Evolutionary conservation across 805 yeast genomes (phyloP).

Genomic region (Candida xyloterini): DNA sequence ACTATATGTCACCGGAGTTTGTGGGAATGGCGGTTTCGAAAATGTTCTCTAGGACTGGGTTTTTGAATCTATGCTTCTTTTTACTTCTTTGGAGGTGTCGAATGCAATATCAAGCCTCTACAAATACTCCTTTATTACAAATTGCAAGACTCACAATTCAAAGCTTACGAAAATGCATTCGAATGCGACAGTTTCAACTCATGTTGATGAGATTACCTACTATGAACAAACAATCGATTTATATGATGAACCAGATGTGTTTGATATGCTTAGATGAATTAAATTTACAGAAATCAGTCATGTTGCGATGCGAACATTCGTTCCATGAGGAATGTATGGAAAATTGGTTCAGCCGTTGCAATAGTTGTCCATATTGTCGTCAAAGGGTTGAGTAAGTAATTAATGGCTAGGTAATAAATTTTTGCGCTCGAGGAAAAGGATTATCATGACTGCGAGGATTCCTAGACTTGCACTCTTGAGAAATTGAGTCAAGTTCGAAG

Average conservation of each 20-base stretch:
- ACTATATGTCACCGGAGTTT: slow-evolving; percentile 19
- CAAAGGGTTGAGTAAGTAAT: slow-evolving; percentile 5
- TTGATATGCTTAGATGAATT: slow-evolving; percentile 19
- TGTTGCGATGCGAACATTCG: slow-evolving; percentile 36
- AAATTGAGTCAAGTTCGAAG: slow-evolving; percentile 40
- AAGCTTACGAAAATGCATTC: slow-evolving; percentile 14
- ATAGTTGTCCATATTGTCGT: slow-evolving; percentile 44
- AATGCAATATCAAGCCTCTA: slow-evolving; percentile 5
- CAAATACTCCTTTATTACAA: slow-evolving; percentile 4
- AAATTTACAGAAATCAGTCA: slow-evolving; percentile 5
- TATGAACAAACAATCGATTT: slow-evolving; percentile 6
- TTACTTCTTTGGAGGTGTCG: slow-evolving; percentile 12
- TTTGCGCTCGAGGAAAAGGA: slow-evolving; percentile 39
- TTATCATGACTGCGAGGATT: slow-evolving; percentile 32
- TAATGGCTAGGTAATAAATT: slow-evolving; percentile 23
- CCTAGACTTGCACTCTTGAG: slow-evolving; percentile 42
- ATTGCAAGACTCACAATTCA: slow-evolving; percentile 13
- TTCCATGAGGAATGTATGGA: slow-evolving; percentile 41
- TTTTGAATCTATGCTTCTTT: slow-evolving; percentile 12
- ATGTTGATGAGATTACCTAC: slow-evolving; percentile 12
- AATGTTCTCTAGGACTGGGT: slow-evolving; percentile 11
- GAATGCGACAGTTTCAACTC: slow-evolving; percentile 16
- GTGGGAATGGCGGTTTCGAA: slow-evolving; percentile 8
- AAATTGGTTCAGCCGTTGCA: slow-evolving; percentile 39
- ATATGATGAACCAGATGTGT: slow-evolving; percentile 16